These are phyloP conservation scores for Beauveria rudraprayagi DNA, from an alignment of 2,329 filamentous ascomycete species.

Conservation along the genomic window DNA sequence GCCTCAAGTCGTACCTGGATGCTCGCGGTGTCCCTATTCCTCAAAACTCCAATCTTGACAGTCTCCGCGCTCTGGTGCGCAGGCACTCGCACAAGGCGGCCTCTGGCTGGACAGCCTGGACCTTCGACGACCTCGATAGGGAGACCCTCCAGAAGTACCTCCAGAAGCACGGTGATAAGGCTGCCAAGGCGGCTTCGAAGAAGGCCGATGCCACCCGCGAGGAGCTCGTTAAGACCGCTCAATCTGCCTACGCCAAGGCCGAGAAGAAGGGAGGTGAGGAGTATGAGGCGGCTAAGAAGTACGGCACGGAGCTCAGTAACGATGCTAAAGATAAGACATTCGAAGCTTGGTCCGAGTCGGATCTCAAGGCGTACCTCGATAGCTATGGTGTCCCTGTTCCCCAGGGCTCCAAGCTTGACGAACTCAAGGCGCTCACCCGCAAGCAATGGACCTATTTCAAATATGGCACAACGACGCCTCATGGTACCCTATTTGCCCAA, in stretches of 20 bases:
- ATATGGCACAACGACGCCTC: conserved; percentile 62
- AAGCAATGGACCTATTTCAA: conserved; percentile 69
- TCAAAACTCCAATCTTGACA: conserved; percentile 61
- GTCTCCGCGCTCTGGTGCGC: conserved; percentile 67
- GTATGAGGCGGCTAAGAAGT: conserved; percentile 64
- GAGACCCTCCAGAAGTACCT: conserved; percentile 60
- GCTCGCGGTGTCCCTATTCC: conserved; percentile 69
- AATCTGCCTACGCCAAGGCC: conserved; percentile 51
- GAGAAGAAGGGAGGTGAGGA: conserved; percentile 48
- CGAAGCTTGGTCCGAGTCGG: conserved; percentile 63
- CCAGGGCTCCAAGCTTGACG: conserved; percentile 59
- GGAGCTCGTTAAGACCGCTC: conserved; percentile 61
- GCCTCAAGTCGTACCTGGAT: conserved; percentile 71
- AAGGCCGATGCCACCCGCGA: conserved; percentile 60
- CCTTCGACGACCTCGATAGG: conserved; percentile 67
- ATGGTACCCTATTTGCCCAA: conserved; percentile 58
- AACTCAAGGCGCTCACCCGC: conserved; percentile 62
- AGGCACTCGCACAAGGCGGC: conserved; percentile 64
- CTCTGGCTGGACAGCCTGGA: conserved; percentile 63
- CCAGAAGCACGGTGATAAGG: conserved; percentile 40
- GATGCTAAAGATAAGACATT: conserved; percentile 59
- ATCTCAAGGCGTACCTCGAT: conserved; percentile 73
- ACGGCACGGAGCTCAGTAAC: conserved; percentile 57
- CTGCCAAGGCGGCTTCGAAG: conserved; percentile 51
- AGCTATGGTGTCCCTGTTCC: conserved; percentile 63